These are phyloP conservation scores for Penicillium sp. DNA, from an alignment of 2,329 filamentous ascomycete species.

Conservation along the genomic window DNA sequence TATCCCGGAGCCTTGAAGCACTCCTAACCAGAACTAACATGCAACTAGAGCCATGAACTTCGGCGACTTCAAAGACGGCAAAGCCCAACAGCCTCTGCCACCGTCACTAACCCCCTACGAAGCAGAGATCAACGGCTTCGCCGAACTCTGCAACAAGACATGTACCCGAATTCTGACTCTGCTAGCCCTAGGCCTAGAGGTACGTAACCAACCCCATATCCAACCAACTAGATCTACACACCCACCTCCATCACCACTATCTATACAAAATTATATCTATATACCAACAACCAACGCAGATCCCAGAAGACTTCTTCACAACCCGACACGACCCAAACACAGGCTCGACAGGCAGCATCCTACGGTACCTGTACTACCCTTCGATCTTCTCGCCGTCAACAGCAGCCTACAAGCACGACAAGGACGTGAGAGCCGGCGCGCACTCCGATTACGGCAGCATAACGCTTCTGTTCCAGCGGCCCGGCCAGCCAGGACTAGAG, in stretches of 20 bases:
- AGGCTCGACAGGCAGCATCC: slow-evolving; percentile 55
- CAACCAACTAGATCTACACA: background rate
- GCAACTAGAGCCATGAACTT: slow-evolving; percentile 80
- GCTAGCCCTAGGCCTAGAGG: slow-evolving; percentile 72
- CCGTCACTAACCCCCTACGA: slow-evolving; percentile 59
- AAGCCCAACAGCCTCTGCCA: slow-evolving; percentile 75
- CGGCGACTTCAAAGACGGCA: slow-evolving; percentile 67
- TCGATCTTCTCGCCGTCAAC: slow-evolving; percentile 47
- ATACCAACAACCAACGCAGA: slow-evolving; percentile 23
- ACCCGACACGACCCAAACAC: slow-evolving; percentile 54
- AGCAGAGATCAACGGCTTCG: slow-evolving; percentile 63
- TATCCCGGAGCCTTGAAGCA: background rate
- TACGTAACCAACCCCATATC: slow-evolving; percentile 29
- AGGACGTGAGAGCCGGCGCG: slow-evolving; percentile 80
- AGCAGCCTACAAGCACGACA: slow-evolving; percentile 45
- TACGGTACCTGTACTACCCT: slow-evolving; percentile 73
- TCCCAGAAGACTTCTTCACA: slow-evolving; percentile 57
- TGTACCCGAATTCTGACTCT: slow-evolving; percentile 71
- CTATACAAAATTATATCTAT: background rate
- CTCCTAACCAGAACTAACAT: slow-evolving; percentile 2
- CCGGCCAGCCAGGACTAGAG: slow-evolving; percentile 81
- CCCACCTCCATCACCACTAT: too few species aligned
- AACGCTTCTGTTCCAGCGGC: slow-evolving; percentile 76
- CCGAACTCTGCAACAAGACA: slow-evolving; percentile 66
- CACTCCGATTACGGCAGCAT: slow-evolving; percentile 80